Percentiles rank a stretch among this genome's conserved stretches.
Conservation (phyloP, 495 filamentous ascomycete genomes). For the Pyrenula massariospora region DNA sequence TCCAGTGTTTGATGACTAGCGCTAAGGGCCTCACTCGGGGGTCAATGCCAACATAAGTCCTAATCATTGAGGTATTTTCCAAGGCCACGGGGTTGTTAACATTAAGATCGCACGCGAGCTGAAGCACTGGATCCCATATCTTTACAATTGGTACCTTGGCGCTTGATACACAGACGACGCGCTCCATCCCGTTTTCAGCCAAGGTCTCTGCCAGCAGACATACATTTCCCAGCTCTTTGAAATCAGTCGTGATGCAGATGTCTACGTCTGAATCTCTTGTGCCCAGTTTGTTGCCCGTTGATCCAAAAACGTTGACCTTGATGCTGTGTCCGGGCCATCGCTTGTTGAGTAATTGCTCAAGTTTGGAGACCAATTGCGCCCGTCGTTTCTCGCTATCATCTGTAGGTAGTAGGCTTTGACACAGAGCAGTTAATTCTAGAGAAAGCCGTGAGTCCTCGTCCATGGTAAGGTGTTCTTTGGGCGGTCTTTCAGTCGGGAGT, state of each 20-base stretch:
- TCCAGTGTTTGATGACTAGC: constrained; percentile 97
- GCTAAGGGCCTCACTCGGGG: constrained; percentile 80
- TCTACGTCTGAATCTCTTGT: constrained; percentile 98
- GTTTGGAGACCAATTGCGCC: constrained; percentile 64
- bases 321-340: constrained; percentile 90
- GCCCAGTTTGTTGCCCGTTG: constrained; percentile 88
- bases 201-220: constrained; percentile 79
- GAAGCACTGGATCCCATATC: constrained; percentile 91
- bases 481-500: constrained; percentile 53
- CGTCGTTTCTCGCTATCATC: constrained; percentile 66
- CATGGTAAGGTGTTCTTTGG: constrained; percentile 55
- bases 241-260: constrained; percentile 88
- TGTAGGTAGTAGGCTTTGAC: constrained; percentile 74
- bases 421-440: constrained; percentile 71
- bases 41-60: constrained; percentile 92
- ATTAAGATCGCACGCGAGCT: constrained; percentile 94
- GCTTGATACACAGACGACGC: constrained; percentile 81
- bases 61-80: constrained; percentile 96
- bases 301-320: constrained; percentile 87
- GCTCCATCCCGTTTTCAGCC: constrained; percentile 91
- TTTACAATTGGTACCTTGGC: constrained; percentile 98
- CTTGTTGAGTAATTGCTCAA: constrained; percentile 74
- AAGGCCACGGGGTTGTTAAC: constrained; percentile 92
- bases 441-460: constrained; percentile 70
- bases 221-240: constrained; percentile 73